Evolutionary conservation across 2,329 filamentous ascomycete species (phyloP).

Genomic region (Alternaria gansuensis): DNA sequence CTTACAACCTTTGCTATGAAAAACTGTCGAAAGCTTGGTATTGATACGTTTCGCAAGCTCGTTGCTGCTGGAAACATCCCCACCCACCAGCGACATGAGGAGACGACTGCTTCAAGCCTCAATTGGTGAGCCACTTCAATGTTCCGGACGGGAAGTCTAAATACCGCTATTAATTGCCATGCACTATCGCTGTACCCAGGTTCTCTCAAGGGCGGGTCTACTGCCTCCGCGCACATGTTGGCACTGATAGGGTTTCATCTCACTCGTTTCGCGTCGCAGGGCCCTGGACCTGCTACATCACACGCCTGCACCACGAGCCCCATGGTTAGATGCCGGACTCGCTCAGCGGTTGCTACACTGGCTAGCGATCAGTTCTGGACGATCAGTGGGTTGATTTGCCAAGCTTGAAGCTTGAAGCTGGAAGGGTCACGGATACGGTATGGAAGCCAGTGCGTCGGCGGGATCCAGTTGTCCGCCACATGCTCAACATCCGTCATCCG

Average conservation of each 20-base stretch:
- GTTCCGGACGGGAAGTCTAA: constrained; percentile 38
- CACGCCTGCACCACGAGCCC: constrained; percentile 44
- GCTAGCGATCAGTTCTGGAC: constrained; percentile 36
- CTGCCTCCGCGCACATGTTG: constrained; percentile 46
- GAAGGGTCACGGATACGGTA: constrained; percentile 42
- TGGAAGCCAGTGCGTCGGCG: constrained; percentile 45
- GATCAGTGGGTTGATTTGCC: constrained; percentile 43
- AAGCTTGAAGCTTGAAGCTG: constrained; percentile 43
- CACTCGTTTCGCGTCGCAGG: constrained; percentile 48
- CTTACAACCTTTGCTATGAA: neutral
- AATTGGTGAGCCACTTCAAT: constrained; percentile 34
- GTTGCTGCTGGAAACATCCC: constrained; percentile 24
- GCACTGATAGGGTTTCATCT: constrained; percentile 49
- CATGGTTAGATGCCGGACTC: constrained; percentile 33
- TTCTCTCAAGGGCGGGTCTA: constrained; percentile 39
- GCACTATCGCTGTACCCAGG: constrained; percentile 30
- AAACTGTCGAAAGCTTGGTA: constrained; percentile 21
- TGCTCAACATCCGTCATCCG: constrained; percentile 49
- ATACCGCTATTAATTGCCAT: constrained; percentile 44
- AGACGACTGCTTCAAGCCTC: constrained; percentile 30
- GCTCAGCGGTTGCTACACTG: constrained; percentile 42
- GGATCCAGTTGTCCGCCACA: constrained; percentile 45
- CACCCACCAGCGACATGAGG: constrained; percentile 22
- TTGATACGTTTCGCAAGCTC: constrained; percentile 37
- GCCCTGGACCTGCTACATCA: constrained; percentile 51